Evolutionary conservation across 2,329 filamentous ascomycete species (phyloP), one percentile per base, ranked within the genome.

Genomic region (Penicillium sp.): DNA sequence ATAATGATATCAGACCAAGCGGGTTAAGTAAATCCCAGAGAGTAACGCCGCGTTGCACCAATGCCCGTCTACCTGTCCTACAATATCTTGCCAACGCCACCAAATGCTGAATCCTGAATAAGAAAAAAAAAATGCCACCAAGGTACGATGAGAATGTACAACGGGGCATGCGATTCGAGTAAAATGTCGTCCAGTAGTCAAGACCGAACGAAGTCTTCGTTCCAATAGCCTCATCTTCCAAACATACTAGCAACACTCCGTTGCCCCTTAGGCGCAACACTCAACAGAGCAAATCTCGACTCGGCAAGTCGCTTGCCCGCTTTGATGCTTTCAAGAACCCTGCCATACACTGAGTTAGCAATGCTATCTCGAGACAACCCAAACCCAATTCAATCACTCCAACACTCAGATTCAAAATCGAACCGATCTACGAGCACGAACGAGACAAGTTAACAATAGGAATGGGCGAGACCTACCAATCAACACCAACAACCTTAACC

Each of bases 251-350:
- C 83, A 44, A 93, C 85, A 73, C 87, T 90, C 63, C 78, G 78
- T 72, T 92, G 89, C 4, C 83, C 81, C 65, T 81, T 84, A 0
- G 83, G 73, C 6, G 86, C 87, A 52, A 90, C 74, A 66, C 85
- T 87, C 64, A 90, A 72, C 44, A 81, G 83, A 36, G 85, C 82
- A 71, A 93, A 96, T 54, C 85, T 81, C 31, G 87, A 83, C 77
- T 97, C 93, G 0, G 89, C 82, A 43, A 96, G 80, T 56, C 92
- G 82, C 72, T 85, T 91, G 3, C 88, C 89, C 1, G 84, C 87
- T 65, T 89, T 90, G 65, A 96, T 82, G 72, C 91, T 93, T 71
- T 96, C 90, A n/a, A 96, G 77, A 6, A 91, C 86, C 91, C 89
- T 91, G 58, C 58, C 37, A 47, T 22, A 60, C 78, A 79, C 3